Evolutionary conservation across 2,329 filamentous ascomycete species (phyloP).

Genomic region (Diaporthe batatas): DNA sequence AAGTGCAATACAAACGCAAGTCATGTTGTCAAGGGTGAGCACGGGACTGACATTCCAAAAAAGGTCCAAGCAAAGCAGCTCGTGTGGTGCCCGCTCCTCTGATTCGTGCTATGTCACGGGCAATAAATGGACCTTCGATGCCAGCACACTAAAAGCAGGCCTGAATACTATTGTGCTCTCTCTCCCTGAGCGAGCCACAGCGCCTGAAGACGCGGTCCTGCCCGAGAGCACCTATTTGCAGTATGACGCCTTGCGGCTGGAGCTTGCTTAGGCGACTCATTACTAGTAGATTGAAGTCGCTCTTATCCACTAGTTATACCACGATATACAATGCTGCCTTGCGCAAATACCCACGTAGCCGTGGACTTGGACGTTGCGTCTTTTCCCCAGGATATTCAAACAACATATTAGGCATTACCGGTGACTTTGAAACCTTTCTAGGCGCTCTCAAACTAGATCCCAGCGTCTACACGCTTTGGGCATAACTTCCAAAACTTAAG

Average conservation of each 20-base stretch:
- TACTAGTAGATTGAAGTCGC: background rate
- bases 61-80: conserved; percentile 27
- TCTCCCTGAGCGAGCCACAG: conserved; percentile 5
- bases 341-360: no score
- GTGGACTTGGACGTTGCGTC: no score
- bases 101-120: conserved; percentile 27
- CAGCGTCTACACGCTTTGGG: background rate
- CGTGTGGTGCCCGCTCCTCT: conserved; percentile 4
- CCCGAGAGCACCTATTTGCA: conserved; percentile 27
- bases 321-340: background rate
- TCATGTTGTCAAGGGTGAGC: background rate
- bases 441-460: background rate
- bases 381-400: no score
- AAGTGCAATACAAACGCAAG: conserved; percentile 45
- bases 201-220: conserved; percentile 14
- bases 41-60: background rate
- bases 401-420: no score
- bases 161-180: conserved; percentile 15
- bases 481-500: background rate
- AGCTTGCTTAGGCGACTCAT: background rate
- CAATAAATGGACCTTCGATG: conserved; percentile 21
- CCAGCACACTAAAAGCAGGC: background rate
- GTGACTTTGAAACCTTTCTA: no score
- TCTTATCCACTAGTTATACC: background rate
- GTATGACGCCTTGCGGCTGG: conserved; percentile 8